Percentiles rank a stretch among this genome's conserved stretches.
phyloP scores from a whole-genome alignment of 2,329 filamentous ascomycete species.

The Ploettnerulaceae sp. region DNA sequence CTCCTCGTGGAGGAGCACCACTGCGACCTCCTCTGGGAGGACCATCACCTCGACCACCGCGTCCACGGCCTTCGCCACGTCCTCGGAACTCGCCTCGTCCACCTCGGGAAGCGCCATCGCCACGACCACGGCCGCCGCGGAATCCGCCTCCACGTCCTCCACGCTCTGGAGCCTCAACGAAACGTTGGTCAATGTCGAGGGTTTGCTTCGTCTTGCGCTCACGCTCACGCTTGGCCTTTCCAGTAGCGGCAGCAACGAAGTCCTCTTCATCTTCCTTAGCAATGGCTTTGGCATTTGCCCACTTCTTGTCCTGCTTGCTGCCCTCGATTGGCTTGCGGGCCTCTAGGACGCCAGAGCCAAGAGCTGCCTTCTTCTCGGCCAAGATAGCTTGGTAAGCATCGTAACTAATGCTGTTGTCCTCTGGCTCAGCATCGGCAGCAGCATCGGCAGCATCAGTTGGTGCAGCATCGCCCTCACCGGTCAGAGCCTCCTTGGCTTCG shows the following conservation, averaged over 20 bases:
- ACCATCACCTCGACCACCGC: conserved; percentile 47
- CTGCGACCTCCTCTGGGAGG: conserved; percentile 41
- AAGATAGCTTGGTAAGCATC: conserved; percentile 77
- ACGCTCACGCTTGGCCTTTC: conserved; percentile 80
- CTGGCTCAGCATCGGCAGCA: conserved; percentile 44
- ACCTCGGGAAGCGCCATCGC: conserved; percentile 48
- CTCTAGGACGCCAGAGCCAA: conserved; percentile 59
- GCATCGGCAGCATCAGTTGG: conserved; percentile 30
- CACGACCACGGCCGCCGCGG: conserved; percentile 45
- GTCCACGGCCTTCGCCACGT: conserved; percentile 36
- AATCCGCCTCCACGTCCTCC: conserved; percentile 40
- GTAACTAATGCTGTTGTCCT: conserved; percentile 86
- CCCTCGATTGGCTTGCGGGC: conserved; percentile 93
- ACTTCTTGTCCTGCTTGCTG: conserved; percentile 83
- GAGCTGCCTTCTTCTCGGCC: conserved; percentile 70
- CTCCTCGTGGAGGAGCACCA: conserved; percentile 33
- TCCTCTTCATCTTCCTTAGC: conserved; percentile 62
- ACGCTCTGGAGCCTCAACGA: conserved; percentile 61
- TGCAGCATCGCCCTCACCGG: conserved; percentile 46
- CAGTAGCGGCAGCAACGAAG: conserved; percentile 68
- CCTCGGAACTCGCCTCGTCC: conserved; percentile 44
- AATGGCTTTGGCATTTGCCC: conserved; percentile 74
- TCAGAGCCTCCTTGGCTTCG: conserved; percentile 68
- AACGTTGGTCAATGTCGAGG: conserved; percentile 83
- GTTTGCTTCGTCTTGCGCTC: conserved; percentile 89